phyloP scores from a whole-genome alignment of 2,329 filamentous ascomycete species.

The Aspergillus chevalieri region DNA sequence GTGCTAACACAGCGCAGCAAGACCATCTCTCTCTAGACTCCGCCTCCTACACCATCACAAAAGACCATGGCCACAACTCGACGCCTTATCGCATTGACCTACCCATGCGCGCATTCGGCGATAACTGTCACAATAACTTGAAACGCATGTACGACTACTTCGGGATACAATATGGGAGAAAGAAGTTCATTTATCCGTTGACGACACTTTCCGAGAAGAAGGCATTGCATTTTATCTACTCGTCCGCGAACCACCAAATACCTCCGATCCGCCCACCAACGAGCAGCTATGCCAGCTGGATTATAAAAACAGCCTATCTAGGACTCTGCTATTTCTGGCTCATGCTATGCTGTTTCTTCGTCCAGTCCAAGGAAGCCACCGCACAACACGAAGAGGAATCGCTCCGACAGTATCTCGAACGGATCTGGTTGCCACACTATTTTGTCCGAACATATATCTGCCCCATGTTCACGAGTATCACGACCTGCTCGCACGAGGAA shows the following conservation, averaged over 20 bases:
- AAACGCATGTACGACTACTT: constrained; percentile 53
- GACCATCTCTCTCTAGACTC: constrained; percentile 3
- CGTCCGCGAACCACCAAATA: constrained; percentile 49
- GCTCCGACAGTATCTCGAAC: constrained; percentile 44
- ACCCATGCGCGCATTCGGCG: constrained; percentile 49
- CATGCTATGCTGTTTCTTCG: constrained; percentile 46
- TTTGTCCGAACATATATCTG: constrained; percentile 49
- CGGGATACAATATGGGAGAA: constrained; percentile 44
- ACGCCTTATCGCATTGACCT: constrained; percentile 38
- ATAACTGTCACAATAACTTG: constrained; percentile 52
- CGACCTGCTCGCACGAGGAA: constrained; percentile 18
- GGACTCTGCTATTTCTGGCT: constrained; percentile 51
- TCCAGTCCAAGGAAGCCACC: constrained; percentile 28
- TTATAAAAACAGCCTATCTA: constrained; percentile 43
- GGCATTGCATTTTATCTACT: constrained; percentile 47
- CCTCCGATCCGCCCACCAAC: constrained; percentile 38
- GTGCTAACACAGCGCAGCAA: not conserved
- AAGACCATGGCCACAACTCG: constrained; percentile 4
- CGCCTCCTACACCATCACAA: not conserved
- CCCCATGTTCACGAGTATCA: constrained; percentile 40
- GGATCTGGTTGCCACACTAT: constrained; percentile 45
- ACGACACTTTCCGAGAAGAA: constrained; percentile 24
- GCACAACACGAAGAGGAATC: constrained; percentile 32
- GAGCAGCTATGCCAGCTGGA: constrained; percentile 31
- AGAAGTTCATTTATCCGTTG: constrained; percentile 52